These are phyloP conservation scores for Annulohypoxylon maeteangense DNA, from an alignment of 495 filamentous ascomycete genomes.

Conservation along the genomic window DNA sequence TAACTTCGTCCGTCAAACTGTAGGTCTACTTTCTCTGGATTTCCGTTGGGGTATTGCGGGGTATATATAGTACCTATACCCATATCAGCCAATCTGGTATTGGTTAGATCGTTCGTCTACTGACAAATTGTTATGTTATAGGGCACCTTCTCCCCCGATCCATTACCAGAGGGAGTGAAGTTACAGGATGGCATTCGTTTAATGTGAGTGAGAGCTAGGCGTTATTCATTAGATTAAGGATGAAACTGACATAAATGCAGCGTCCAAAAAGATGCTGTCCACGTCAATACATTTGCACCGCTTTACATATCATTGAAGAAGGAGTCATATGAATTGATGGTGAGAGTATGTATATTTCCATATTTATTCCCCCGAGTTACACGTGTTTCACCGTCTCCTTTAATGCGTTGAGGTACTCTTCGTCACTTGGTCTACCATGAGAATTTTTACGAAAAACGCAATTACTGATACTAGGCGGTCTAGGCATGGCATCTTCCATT, in stretches of 20 bases:
- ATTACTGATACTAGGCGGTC: constrained; percentile 49
- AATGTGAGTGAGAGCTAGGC: constrained; percentile 53
- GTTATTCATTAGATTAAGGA: neutral
- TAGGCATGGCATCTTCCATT: constrained; percentile 60
- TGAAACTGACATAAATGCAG: constrained; percentile 46
- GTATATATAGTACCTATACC: too few species aligned
- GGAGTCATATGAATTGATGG: constrained; percentile 51
- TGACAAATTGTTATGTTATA: constrained; percentile 32
- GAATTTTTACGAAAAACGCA: neutral
- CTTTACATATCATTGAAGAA: constrained; percentile 56
- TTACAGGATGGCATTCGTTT: constrained; percentile 59
- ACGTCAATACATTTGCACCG: constrained; percentile 63
- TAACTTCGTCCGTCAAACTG: constrained; percentile 62
- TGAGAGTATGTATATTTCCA: constrained; percentile 36
- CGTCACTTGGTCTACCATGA: neutral
- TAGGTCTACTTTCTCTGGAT: constrained; percentile 42
- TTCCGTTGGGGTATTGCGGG: constrained; percentile 1
- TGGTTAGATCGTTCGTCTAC: neutral
- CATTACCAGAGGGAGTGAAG: constrained; percentile 53
- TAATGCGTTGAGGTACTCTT: too few species aligned
- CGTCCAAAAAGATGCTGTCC: constrained; percentile 61
- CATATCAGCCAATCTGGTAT: neutral
- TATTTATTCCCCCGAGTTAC: neutral
- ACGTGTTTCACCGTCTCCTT: too few species aligned
- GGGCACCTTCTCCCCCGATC: constrained; percentile 61